phyloP scores from a whole-genome alignment of 1,284 basidiomycete genomes.

The Moniliophthora roreri region DNA sequence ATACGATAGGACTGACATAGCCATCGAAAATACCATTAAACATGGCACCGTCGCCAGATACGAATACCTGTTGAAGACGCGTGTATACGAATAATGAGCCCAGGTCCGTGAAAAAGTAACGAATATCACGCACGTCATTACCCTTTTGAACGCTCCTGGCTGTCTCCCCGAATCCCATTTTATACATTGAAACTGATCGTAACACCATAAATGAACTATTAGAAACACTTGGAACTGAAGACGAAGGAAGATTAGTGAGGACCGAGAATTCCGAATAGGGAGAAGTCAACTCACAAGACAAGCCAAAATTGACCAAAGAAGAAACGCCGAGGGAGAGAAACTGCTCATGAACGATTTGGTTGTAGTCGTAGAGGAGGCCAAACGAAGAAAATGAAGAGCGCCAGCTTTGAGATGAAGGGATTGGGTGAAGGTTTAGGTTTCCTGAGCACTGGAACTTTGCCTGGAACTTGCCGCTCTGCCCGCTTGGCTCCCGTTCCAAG shows the following conservation, averaged over 20 bases:
- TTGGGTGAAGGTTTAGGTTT: not conserved
- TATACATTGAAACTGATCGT: constrained; percentile 71
- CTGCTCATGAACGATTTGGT: constrained; percentile 50
- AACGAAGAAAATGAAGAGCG: constrained; percentile 22
- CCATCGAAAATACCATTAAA: constrained; percentile 58
- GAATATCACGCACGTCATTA: constrained; percentile 68
- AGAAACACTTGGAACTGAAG: constrained; percentile 64
- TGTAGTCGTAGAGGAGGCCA: constrained; percentile 15
- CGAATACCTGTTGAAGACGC: constrained; percentile 53
- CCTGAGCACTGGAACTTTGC: not conserved
- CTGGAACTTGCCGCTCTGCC: not conserved
- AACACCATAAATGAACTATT: constrained; percentile 68
- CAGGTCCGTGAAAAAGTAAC: not conserved
- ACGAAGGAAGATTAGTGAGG: constrained; percentile 9
- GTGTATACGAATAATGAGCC: constrained; percentile 18
- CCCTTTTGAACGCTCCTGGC: constrained; percentile 75
- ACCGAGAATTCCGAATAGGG: not conserved
- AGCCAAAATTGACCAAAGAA: constrained; percentile 69
- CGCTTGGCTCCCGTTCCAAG: not conserved
- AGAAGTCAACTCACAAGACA: constrained; percentile 47
- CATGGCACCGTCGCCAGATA: constrained; percentile 66
- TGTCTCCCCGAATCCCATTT: constrained; percentile 70
- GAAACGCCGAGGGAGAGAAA: constrained; percentile 66
- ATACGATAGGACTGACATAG: constrained; percentile 64
- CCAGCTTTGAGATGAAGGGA: constrained; percentile 27